These are phyloP conservation scores for Aureobasidium sp. DNA, from an alignment of 2,329 filamentous ascomycete genomes.

Conservation along the genomic window DNA sequence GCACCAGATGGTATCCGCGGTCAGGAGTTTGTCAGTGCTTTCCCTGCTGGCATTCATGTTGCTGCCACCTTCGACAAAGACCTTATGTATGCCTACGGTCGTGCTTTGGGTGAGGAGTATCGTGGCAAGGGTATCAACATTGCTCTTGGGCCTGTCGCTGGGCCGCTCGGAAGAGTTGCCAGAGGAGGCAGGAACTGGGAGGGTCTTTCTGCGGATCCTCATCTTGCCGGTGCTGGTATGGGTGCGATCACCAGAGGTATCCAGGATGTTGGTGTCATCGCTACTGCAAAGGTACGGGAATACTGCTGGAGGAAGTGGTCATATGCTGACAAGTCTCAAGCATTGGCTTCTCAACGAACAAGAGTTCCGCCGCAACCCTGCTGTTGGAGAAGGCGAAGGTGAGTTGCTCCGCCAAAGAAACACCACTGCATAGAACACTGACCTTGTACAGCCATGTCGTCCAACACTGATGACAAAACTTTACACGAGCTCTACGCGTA, in stretches of 20 bases:
- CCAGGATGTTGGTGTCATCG: constrained; percentile 47
- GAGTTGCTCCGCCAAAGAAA: neutral
- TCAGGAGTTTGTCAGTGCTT: constrained; percentile 67
- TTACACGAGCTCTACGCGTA: constrained; percentile 24
- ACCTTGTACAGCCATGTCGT: constrained; percentile 18
- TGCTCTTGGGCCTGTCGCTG: constrained; percentile 38
- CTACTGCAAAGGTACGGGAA: constrained; percentile 34
- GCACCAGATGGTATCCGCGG: constrained; percentile 61
- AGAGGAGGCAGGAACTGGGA: constrained; percentile 69
- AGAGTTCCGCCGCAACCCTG: constrained; percentile 14
- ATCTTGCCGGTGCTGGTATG: constrained; percentile 48
- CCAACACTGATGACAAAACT: constrained; percentile 21
- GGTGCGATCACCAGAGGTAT: constrained; percentile 47
- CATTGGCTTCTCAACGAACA: constrained; percentile 16
- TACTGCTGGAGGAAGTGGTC: too few species aligned
- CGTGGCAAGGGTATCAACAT: constrained; percentile 24
- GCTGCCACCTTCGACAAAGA: constrained; percentile 45
- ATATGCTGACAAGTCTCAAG: constrained; percentile 33
- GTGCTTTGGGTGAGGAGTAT: constrained; percentile 40
- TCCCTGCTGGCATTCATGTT: constrained; percentile 63
- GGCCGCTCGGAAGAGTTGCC: constrained; percentile 62
- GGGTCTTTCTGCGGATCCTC: constrained; percentile 63
- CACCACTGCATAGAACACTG: neutral
- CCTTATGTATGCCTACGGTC: constrained; percentile 43
- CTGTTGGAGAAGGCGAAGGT: constrained; percentile 21